Evolutionary conservation across 164 flowering plant genomes (phyloP).

Genomic region (Magnolia officinalis): DNA sequence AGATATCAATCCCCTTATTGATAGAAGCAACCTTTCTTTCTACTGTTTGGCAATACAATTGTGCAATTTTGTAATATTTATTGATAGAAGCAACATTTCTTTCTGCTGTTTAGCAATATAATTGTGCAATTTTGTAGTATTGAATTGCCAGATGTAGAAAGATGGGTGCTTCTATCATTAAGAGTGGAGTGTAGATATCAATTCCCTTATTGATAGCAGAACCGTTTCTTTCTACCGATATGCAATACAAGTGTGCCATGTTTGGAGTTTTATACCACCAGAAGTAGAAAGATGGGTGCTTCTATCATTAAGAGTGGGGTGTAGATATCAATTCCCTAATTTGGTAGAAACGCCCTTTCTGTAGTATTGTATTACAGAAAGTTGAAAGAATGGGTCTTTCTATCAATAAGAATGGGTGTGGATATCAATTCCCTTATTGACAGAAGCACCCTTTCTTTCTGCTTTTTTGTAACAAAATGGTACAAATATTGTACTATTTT

Average conservation of each 20-base stretch:
- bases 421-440: background rate
- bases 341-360: too few species aligned
- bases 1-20: background rate
- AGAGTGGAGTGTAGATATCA: too few species aligned
- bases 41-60: background rate
- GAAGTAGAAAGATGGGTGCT: too few species aligned
- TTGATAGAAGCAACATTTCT: background rate
- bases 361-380: too few species aligned
- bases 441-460: background rate
- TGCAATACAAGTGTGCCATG: too few species aligned
- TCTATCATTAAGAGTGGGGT: too few species aligned
- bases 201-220: too few species aligned
- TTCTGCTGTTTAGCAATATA: background rate
- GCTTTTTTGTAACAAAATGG: background rate
- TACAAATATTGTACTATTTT: background rate
- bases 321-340: too few species aligned
- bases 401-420: background rate
- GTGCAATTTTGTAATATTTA: background rate
- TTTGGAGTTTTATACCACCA: too few species aligned
- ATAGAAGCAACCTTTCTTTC: background rate
- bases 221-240: too few species aligned
- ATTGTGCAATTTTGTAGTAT: background rate
- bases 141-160: too few species aligned
- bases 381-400: background rate
- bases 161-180: too few species aligned